These are phyloP conservation scores for Tothia fuscella DNA, from an alignment of 2,329 filamentous ascomycete species.

Conservation along the genomic window DNA sequence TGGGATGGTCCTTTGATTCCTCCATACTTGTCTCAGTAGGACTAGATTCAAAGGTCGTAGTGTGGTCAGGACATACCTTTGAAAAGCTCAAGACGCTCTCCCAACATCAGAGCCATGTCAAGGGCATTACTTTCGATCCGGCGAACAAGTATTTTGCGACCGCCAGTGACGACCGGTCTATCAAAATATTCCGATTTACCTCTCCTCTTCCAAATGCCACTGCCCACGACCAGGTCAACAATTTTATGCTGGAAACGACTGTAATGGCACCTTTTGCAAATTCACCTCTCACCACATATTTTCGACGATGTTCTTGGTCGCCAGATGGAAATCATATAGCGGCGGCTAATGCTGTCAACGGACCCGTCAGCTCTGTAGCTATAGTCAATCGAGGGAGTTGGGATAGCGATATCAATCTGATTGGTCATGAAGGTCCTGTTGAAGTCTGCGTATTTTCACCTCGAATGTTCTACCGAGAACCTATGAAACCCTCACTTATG, in stretches of 20 bases:
- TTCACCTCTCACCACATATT: conserved; percentile 92
- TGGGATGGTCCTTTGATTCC: conserved; percentile 93
- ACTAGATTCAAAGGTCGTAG: conserved; percentile 91
- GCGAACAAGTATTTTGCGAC: conserved; percentile 99
- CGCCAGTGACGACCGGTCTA: conserved; percentile 89
- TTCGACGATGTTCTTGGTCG: conserved; percentile 92
- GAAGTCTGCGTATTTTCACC: conserved; percentile 98
- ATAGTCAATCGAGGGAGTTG: conserved; percentile 87
- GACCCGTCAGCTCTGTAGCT: conserved; percentile 90
- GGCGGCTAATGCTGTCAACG: conserved; percentile 92
- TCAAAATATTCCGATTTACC: conserved; percentile 93
- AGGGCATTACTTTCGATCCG: conserved; percentile 95
- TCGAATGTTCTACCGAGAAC: conserved; percentile 67
- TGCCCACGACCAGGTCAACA: conserved; percentile 89
- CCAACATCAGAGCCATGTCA: conserved; percentile 93
- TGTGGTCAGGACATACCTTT: conserved; percentile 97
- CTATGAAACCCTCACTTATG: conserved; percentile 38
- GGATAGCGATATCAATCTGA: conserved; percentile 95
- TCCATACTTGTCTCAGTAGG: conserved; percentile 94
- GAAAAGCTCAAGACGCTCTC: conserved; percentile 93
- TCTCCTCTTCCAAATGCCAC: conserved; percentile 83
- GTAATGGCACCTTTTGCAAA: conserved; percentile 79
- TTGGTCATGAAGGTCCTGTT: conserved; percentile 91
- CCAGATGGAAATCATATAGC: conserved; percentile 96
- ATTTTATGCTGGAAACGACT: conserved; percentile 89